These are phyloP conservation scores for Skeletonema potamos DNA, from an alignment of 108 stramenopile genomes.

Conservation along the genomic window DNA sequence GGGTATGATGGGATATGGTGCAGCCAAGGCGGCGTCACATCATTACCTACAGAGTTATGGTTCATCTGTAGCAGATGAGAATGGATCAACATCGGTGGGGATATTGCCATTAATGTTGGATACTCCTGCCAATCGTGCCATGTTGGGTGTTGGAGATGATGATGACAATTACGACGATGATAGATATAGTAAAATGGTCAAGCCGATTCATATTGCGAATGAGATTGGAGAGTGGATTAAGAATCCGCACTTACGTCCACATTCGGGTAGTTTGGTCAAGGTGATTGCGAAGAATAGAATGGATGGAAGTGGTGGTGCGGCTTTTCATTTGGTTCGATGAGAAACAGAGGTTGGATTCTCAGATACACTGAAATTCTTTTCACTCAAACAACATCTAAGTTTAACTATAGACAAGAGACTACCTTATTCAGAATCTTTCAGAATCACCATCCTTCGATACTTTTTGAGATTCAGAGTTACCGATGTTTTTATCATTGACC, in stretches of 20 bases:
- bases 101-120: constrained; percentile 81
- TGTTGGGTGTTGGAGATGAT: constrained; percentile 41
- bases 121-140: constrained; percentile 77
- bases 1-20: constrained; percentile 75
- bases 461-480: too few relatives aligned
- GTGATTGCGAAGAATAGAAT: constrained; percentile 56
- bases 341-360: not conserved
- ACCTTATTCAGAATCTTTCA: too few relatives aligned
- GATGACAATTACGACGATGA: constrained; percentile 29
- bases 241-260: constrained; percentile 63
- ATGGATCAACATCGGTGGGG: constrained; percentile 57
- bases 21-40: constrained; percentile 63
- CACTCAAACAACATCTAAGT: too few relatives aligned
- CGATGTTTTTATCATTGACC: too few relatives aligned
- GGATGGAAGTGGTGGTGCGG: constrained; percentile 56
- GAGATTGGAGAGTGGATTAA: constrained; percentile 77
- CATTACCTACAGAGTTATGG: constrained; percentile 74
- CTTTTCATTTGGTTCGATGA: constrained; percentile 60
- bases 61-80: constrained; percentile 33
- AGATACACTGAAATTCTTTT: too few relatives aligned
- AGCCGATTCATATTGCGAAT: constrained; percentile 71
- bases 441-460: too few relatives aligned
- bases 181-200: constrained; percentile 56
- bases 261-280: constrained; percentile 83
- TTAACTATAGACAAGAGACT: too few relatives aligned